Percentiles rank a stretch among this genome's conserved stretches.
These are phyloP conservation scores for Chaetomiaceae sp. DNA, from an alignment of 2,329 filamentous ascomycete species.

Conservation along the genomic window DNA sequence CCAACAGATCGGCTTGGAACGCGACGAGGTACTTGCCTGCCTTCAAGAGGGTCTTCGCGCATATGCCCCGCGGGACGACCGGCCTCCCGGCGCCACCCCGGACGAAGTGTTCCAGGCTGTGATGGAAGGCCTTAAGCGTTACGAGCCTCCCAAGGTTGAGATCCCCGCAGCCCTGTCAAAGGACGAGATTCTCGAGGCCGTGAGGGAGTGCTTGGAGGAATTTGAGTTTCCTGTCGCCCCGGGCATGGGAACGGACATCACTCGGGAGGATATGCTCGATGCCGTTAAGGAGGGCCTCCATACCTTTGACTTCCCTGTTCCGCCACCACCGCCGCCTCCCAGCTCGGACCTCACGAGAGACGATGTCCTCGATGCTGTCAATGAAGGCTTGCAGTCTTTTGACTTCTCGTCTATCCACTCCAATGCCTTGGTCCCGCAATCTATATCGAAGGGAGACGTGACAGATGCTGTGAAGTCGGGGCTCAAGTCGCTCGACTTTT, in stretches of 20 bases:
- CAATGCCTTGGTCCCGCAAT: conserved; percentile 22
- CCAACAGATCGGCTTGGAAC: conserved; percentile 83
- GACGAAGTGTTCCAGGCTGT: conserved; percentile 85
- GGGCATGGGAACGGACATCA: conserved; percentile 50
- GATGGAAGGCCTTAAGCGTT: conserved; percentile 78
- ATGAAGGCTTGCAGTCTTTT: conserved; percentile 23
- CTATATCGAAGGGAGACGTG: conserved; percentile 24
- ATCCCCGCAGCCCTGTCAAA: conserved; percentile 66
- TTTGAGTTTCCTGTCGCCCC: conserved; percentile 69
- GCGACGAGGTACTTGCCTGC: conserved; percentile 84
- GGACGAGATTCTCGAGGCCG: conserved; percentile 78
- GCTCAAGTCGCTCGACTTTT: conserved; percentile 33
- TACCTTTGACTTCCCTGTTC: conserved; percentile 45
- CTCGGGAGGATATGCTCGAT: conserved; percentile 58
- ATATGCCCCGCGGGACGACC: conserved; percentile 56
- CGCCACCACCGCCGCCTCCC: not conserved
- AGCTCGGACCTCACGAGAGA: conserved; percentile 18
- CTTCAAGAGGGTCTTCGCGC: conserved; percentile 80
- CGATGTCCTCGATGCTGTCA: conserved; percentile 27
- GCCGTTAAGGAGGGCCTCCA: conserved; percentile 59
- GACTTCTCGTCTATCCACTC: conserved; percentile 23
- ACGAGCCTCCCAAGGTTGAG: conserved; percentile 68
- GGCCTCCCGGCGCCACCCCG: conserved; percentile 60
- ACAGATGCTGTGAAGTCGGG: conserved; percentile 25
- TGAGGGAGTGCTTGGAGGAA: conserved; percentile 81